Percentiles rank a stretch among this genome's conserved stretches.
phyloP scores from a whole-genome alignment of 345 rosid species.

The Cardamine occulta region DNA sequence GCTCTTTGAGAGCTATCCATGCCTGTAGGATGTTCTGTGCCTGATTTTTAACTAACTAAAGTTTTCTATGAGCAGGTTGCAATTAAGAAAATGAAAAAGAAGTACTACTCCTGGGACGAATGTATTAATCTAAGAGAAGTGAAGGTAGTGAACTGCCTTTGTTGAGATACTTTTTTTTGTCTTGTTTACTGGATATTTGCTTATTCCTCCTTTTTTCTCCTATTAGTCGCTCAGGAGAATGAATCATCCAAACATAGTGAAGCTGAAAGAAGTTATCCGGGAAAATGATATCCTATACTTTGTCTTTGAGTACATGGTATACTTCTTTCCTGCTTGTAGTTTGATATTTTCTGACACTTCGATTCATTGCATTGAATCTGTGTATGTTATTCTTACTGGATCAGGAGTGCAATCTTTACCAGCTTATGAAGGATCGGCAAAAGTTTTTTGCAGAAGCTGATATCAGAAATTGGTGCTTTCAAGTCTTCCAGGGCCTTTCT shows the following conservation, averaged over 20 bases:
- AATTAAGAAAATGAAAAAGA: conserved; percentile 95
- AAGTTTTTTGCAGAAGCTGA: conserved; percentile 76
- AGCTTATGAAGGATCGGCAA: conserved; percentile 86
- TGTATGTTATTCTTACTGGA: conserved; percentile 28
- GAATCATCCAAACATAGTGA: conserved; percentile 95
- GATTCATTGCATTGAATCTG: conserved; percentile 14
- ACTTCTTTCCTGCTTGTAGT: conserved; percentile 26
- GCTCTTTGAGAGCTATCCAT: background rate
- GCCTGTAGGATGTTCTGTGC: conserved; percentile 1
- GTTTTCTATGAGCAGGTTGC: conserved; percentile 67
- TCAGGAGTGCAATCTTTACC: conserved; percentile 93
- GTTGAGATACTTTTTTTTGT: background rate
- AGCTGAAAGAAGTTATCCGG: conserved; percentile 94
- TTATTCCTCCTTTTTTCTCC: conserved; percentile 3
- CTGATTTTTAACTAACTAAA: conserved; percentile 4
- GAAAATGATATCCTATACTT: conserved; percentile 85
- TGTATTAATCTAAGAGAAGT: conserved; percentile 94
- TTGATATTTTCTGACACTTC: background rate
- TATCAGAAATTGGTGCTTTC: conserved; percentile 92
- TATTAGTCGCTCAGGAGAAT: conserved; percentile 79
- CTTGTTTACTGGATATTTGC: conserved; percentile 11
- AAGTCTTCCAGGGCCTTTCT: conserved; percentile 94
- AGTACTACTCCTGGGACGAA: conserved; percentile 92
- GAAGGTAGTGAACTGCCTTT: conserved; percentile 56
- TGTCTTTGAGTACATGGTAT: conserved; percentile 96